Conservation (phyloP, 257 asterid genomes). For the Mentha longifolia region DNA sequence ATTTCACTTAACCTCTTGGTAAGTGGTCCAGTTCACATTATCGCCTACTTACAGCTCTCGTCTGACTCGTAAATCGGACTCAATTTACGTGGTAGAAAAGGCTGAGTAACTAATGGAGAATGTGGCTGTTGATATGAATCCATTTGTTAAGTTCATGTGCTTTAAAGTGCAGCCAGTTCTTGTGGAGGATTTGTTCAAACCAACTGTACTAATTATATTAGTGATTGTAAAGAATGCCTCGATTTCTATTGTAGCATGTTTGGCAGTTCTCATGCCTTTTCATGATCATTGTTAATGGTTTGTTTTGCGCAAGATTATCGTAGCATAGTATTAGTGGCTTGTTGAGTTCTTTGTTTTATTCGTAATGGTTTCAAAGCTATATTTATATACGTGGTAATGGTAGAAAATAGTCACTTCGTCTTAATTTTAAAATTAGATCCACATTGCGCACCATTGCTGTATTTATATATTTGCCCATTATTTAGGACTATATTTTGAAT, state of each 20-base stretch:
- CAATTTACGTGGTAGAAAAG: conserved; percentile 36
- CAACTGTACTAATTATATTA: conserved; percentile 22
- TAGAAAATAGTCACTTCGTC: too few relatives aligned
- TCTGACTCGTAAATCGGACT: conserved; percentile 40
- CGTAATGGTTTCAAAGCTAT: too few relatives aligned
- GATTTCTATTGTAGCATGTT: background rate
- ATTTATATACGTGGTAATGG: too few relatives aligned
- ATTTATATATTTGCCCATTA: too few relatives aligned
- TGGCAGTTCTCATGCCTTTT: too few relatives aligned
- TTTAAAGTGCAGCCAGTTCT: conserved; percentile 5
- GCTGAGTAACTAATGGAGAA: conserved; percentile 10
- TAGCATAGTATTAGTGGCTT: too few relatives aligned
- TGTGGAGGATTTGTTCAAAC: conserved; percentile 8
- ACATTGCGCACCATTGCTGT: too few relatives aligned
- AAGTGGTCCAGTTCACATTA: conserved; percentile 30
- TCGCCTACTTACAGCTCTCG: conserved; percentile 37
- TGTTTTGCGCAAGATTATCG: too few relatives aligned
- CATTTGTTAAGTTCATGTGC: background rate
- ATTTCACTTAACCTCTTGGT: background rate
- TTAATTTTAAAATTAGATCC: too few relatives aligned
- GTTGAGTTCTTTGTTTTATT: too few relatives aligned
- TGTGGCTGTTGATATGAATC: conserved; percentile 27
- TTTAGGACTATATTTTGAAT: too few relatives aligned
- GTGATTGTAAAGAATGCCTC: background rate
- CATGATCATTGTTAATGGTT: too few relatives aligned